Percentiles rank a stretch among this genome's conserved stretches.
Conservation (phyloP, 495 filamentous ascomycete genomes). For the Rhizodiscina lignyota region DNA sequence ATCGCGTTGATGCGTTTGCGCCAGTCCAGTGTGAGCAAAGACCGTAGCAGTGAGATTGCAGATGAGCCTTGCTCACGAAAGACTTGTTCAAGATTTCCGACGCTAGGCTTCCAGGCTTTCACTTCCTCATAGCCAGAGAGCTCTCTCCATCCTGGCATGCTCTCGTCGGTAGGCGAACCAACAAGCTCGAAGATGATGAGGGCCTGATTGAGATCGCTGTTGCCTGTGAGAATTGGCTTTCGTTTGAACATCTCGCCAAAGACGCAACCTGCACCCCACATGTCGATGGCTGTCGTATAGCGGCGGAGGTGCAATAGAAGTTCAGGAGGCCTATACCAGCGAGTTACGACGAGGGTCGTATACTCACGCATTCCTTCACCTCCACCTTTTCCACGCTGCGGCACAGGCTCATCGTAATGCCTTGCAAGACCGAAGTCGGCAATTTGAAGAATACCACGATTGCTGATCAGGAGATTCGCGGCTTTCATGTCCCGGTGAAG, state of each 20-base stretch:
- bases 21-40: slow-evolving; percentile 83
- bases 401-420: slow-evolving; percentile 77
- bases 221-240: slow-evolving; percentile 82
- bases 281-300: slow-evolving; percentile 92
- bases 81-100: slow-evolving; percentile 46
- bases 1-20: slow-evolving; percentile 77
- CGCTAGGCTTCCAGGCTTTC: slow-evolving; percentile 42
- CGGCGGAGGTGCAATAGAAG: slow-evolving; percentile 67
- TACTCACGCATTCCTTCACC: slow-evolving; percentile 82
- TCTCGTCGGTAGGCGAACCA: slow-evolving; percentile 76
- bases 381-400: slow-evolving; percentile 60
- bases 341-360: slow-evolving; percentile 83
- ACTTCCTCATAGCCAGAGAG: slow-evolving; percentile 71
- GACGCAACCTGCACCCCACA: slow-evolving; percentile 98
- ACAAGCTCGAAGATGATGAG: slow-evolving; percentile 88
- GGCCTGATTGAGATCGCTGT: slow-evolving; percentile 75
- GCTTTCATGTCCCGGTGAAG: slow-evolving; percentile 98
- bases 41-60: slow-evolving; percentile 63
- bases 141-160: slow-evolving; percentile 78
- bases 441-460: slow-evolving; percentile 84
- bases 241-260: slow-evolving; percentile 97
- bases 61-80: slow-evolving; percentile 47
- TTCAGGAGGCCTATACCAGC: slow-evolving; percentile 96
- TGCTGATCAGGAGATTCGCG: slow-evolving; percentile 93
- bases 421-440: slow-evolving; percentile 92